Evolutionary conservation across 345 rosid species (phyloP), one percentile per base, ranked within the genome.

Genomic region (Salix arbutifolia): DNA sequence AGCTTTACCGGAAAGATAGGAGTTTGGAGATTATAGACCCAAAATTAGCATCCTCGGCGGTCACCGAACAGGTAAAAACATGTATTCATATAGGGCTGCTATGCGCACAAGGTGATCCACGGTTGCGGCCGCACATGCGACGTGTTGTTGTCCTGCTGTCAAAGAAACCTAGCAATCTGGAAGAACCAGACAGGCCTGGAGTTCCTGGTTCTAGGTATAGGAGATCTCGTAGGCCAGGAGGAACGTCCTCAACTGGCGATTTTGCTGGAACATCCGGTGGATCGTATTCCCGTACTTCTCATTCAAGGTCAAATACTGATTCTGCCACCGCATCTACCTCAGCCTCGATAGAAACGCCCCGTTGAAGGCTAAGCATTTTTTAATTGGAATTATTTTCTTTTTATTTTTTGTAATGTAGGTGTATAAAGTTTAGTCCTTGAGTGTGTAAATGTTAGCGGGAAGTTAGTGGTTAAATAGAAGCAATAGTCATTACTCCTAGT

Each of bases 91-190:
- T 96, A 5, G 98, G 94, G 19, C 81, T 96, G 38, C 85, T 96
- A 35, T 96, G 99, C 86, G 87, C 89, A 1, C 99, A 94, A 80
- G 88, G 93, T 4, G 97, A 96, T 65, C 97, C 97, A 0, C 84
- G 84, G 13, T 17, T 76, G 33, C 88, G 99, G 66, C 99, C 99
- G 0, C 11, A 35, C 0, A 92, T 96, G 97, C 67, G 83, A 31
- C 89, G 95, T 3, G 88, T 96, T 0, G 92, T 89, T 46, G 72
- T 91, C 61, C 68, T 89, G 87, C 87, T 94, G 61, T 91, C 97
- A 6, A 90, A 81, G 86, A 92, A 81, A 84, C 89, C 90, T 0
- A 52, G 72, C 30, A 21, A 4, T 76, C 75, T 92, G 65, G 91
- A 89, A 26, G 97, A 88, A 75, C 96, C 91, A 50, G 85, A 81